Evolutionary conservation across 1,284 basidiomycete species (phyloP), one percentile per base, ranked within the genome.

Genomic region (Boletus sp.): DNA sequence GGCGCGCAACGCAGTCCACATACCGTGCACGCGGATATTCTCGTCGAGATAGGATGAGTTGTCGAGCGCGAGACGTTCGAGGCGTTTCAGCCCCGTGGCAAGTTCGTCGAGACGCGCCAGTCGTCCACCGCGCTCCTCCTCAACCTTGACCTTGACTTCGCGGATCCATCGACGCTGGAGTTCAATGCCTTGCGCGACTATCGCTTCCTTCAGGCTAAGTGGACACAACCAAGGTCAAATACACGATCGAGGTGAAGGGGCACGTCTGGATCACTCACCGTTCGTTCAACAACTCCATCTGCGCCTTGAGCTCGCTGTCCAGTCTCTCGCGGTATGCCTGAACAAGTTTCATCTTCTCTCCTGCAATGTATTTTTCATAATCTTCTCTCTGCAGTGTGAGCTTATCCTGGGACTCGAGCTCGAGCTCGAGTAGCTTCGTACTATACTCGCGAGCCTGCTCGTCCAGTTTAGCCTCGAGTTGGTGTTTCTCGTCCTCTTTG

Each of bases 111-210:
- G 83, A 71, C 94, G 96, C 52, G 93, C 90, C 9, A 99, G 79
- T 52, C 95, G 88, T 16, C 94, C 94, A 20, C 93, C 94, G 40
- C 96, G 91, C 71, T 99, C 96, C 63, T 93, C 82, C 71, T 99
- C 95, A 49, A 99, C 95, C 59, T 87, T 88, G 53, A 92, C 79
- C 73, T 97, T 96, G 77, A 99, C 88, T 48, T 97, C 93, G 38
- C 91, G 84, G 50, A 98, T 90, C 94, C 95, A 99, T 54, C 91
- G 81, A 44, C 94, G 84, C 68, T 99, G 95, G 38, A 98, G 82
- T 72, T 98, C 95, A 58, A 99, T 93, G 19, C 94, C 95, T 67
- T 98, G 94, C 5, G 93, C 88, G 40, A 98, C 81, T 50, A 99
- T 93, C 67, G 96, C 94, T 66, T 96, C 91, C 66, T 88, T 91